Evolutionary conservation across 805 yeast species (phyloP).

Genomic region (Saccharomycopsis javanensis): DNA sequence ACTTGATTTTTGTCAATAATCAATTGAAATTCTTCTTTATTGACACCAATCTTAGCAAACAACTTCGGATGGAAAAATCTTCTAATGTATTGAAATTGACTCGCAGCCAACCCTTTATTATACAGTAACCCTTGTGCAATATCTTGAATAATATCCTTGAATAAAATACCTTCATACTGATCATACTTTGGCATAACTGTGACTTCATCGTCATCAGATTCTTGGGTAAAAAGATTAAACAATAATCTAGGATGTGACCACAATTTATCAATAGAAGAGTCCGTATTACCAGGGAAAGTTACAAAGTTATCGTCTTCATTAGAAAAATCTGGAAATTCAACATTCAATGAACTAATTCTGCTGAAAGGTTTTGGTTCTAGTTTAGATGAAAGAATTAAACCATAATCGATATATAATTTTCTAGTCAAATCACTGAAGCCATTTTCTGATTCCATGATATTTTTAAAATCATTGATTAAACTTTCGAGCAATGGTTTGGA

Average conservation of each 20-base stretch:
- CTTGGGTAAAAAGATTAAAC: slow-evolving; percentile 50
- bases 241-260: slow-evolving; percentile 58
- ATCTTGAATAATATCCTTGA: slow-evolving; percentile 71
- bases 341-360: background rate
- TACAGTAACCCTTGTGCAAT: slow-evolving; percentile 72
- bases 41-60: slow-evolving; percentile 67
- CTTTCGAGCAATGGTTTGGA: background rate
- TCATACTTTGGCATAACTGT: slow-evolving; percentile 49
- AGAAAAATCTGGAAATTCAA: background rate
- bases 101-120: slow-evolving; percentile 79
- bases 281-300: background rate
- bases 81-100: slow-evolving; percentile 69
- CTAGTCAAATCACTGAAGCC: background rate
- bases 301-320: background rate
- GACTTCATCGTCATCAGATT: slow-evolving; percentile 36
- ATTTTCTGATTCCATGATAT: background rate
- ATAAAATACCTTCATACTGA: slow-evolving; percentile 46
- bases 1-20: slow-evolving; percentile 31
- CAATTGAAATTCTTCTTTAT: slow-evolving; percentile 57
- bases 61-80: slow-evolving; percentile 54
- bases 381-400: background rate
- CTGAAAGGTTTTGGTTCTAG: background rate
- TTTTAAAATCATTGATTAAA: background rate
- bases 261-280: slow-evolving; percentile 40
- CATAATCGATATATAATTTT: background rate